These are phyloP conservation scores for Ashbya aceris DNA, from an alignment of 1,139 yeast genomes.

Conservation along the genomic window DNA sequence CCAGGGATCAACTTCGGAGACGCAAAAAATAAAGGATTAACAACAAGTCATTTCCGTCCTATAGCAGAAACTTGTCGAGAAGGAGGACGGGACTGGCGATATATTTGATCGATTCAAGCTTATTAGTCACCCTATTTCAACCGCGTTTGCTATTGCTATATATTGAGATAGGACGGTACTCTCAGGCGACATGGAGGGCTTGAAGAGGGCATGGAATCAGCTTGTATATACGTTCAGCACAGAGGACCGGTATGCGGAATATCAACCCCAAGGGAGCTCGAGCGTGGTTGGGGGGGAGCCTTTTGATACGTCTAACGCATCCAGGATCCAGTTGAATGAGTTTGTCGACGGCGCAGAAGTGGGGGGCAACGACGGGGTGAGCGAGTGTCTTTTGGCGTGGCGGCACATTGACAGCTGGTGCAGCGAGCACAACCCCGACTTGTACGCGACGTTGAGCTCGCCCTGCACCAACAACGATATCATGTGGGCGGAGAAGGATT, in stretches of 20 bases:
- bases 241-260: slow-evolving; percentile 61
- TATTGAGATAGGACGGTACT: too few relatives aligned
- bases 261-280: slow-evolving; percentile 32
- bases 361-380: slow-evolving; percentile 43
- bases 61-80: too few relatives aligned
- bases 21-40: too few relatives aligned
- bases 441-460: slow-evolving; percentile 47
- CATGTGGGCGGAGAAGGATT: slow-evolving; percentile 54
- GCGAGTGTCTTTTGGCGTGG: slow-evolving; percentile 60
- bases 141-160: too few relatives aligned
- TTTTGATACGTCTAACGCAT: slow-evolving; percentile 15
- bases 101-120: too few relatives aligned
- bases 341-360: slow-evolving; percentile 7
- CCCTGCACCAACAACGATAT: slow-evolving; percentile 59
- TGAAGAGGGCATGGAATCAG: slow-evolving; percentile 39
- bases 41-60: too few relatives aligned
- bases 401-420: slow-evolving; percentile 60
- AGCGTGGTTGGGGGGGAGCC: not conserved
- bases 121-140: too few relatives aligned
- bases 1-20: too few relatives aligned
- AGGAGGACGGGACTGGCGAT: not conserved
- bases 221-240: slow-evolving; percentile 57
- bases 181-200: slow-evolving; percentile 23
- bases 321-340: slow-evolving; percentile 10
- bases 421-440: slow-evolving; percentile 44